These are phyloP conservation scores for Scenedesmus sp. DNA, from an alignment of 163 green algal genomes.

Conservation along the genomic window DNA sequence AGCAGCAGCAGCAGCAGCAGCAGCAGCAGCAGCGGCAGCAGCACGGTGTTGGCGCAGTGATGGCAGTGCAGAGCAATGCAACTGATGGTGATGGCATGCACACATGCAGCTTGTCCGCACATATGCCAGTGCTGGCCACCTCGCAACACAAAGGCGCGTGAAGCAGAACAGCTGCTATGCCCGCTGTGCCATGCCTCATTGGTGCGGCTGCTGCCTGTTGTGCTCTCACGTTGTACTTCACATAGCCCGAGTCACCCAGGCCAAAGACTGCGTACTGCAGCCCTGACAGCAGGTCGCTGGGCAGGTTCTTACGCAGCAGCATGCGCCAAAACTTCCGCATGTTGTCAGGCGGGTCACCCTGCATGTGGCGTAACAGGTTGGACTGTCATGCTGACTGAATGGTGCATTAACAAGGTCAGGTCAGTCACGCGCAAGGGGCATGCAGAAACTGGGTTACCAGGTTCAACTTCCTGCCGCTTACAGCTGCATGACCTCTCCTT, in stretches of 20 bases:
- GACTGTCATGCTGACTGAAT: no score
- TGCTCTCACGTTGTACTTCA: conserved; percentile 91
- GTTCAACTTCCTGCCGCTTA: not conserved
- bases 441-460: not conserved
- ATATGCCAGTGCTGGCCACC: no score
- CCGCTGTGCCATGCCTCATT: no score
- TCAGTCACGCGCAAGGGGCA: not conserved
- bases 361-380: conserved; percentile 14
- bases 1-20: not conserved
- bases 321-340: conserved; percentile 93
- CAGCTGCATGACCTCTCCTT: not conserved
- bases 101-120: no score
- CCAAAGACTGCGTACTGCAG: conserved; percentile 91
- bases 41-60: no score
- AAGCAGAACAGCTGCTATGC: no score
- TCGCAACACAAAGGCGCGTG: no score
- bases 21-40: not conserved
- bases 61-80: no score
- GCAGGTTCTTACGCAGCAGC: conserved; percentile 91
- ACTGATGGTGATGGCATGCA: no score
- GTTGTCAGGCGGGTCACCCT: conserved; percentile 93
- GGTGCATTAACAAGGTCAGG: not conserved
- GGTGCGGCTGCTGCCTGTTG: conserved; percentile 2
- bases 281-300: conserved; percentile 72
- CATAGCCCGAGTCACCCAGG: conserved; percentile 96